These are phyloP conservation scores for Rhodosporidiobolus sp. DNA, from an alignment of 768 basidiomycete genomes.

Conservation along the genomic window DNA sequence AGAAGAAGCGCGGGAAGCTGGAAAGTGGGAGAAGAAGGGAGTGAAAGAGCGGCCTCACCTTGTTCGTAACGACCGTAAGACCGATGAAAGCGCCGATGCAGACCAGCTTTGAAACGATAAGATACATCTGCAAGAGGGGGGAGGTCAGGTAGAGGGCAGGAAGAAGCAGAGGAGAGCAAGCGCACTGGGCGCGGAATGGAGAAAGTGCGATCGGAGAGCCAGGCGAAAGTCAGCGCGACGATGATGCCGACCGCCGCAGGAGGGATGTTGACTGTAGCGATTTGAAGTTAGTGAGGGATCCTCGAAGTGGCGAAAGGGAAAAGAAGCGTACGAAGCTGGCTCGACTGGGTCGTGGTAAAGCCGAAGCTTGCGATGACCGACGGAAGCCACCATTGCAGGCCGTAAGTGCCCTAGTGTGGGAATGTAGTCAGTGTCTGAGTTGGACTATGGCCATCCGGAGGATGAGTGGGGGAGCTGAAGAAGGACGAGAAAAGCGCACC, in stretches of 20 bases:
- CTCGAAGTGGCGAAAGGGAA: too few species aligned
- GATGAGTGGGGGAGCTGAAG: too few species aligned
- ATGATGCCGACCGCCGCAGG: constrained; percentile 39
- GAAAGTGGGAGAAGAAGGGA: background rate
- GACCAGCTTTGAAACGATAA: background rate
- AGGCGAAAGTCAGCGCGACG: constrained; percentile 26
- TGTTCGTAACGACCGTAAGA: constrained; percentile 34
- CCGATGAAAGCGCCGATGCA: constrained; percentile 33
- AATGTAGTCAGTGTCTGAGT: too few species aligned
- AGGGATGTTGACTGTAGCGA: constrained; percentile 36
- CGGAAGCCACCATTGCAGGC: constrained; percentile 43
- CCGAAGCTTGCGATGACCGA: constrained; percentile 41
- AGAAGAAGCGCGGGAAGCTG: background rate
- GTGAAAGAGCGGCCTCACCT: background rate
- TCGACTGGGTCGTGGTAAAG: constrained; percentile 24
- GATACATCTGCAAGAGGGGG: background rate
- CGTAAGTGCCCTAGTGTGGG: constrained; percentile 3
- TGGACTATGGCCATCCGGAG: too few species aligned
- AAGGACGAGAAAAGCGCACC: background rate
- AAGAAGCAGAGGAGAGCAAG: background rate
- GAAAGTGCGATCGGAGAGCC: constrained; percentile 15
- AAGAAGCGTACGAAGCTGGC: constrained; percentile 19
- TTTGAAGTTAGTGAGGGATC: too few species aligned
- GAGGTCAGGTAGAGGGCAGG: background rate
- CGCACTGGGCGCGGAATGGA: constrained; percentile 19